phyloP scores from a whole-genome alignment of 129 eudicot species.

The Escallonia rubra region DNA sequence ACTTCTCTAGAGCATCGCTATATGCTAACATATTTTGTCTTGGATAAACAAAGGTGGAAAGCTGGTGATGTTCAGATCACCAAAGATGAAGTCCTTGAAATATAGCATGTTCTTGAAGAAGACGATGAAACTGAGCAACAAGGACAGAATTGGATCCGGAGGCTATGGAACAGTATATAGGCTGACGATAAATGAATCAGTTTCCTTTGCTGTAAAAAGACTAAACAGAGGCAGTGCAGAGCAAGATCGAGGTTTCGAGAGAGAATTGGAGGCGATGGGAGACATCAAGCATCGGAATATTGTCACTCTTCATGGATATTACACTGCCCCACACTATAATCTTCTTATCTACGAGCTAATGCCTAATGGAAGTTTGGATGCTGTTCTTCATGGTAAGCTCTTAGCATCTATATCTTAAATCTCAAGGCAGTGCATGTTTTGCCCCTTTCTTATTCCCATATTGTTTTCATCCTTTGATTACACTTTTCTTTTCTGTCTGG shows the following conservation, averaged over 20 bases:
- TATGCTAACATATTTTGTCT: slow-evolving; percentile 10
- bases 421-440: not conserved
- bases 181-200: slow-evolving; percentile 38
- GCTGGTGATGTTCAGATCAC: slow-evolving; percentile 69
- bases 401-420: slow-evolving; percentile 6
- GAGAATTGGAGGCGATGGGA: slow-evolving; percentile 93
- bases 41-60: slow-evolving; percentile 60
- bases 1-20: not conserved
- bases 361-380: slow-evolving; percentile 88
- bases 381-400: slow-evolving; percentile 64
- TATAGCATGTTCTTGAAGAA: slow-evolving; percentile 58
- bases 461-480: too few relatives aligned
- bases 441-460: too few relatives aligned
- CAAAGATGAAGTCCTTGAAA: slow-evolving; percentile 56
- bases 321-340: slow-evolving; percentile 64
- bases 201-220: slow-evolving; percentile 72
- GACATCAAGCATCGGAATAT: slow-evolving; percentile 90
- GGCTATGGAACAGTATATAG: slow-evolving; percentile 89
- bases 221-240: slow-evolving; percentile 65
- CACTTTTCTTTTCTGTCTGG: too few relatives aligned
- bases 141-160: slow-evolving; percentile 88
- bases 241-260: slow-evolving; percentile 84
- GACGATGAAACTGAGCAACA: slow-evolving; percentile 66
- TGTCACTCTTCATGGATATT: slow-evolving; percentile 78
- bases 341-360: slow-evolving; percentile 85